A percentile compares a stretch with the other conserved stretches of the same genome.
Conservation (phyloP, 2,329 filamentous ascomycete species). For the Penicillium sp. region DNA sequence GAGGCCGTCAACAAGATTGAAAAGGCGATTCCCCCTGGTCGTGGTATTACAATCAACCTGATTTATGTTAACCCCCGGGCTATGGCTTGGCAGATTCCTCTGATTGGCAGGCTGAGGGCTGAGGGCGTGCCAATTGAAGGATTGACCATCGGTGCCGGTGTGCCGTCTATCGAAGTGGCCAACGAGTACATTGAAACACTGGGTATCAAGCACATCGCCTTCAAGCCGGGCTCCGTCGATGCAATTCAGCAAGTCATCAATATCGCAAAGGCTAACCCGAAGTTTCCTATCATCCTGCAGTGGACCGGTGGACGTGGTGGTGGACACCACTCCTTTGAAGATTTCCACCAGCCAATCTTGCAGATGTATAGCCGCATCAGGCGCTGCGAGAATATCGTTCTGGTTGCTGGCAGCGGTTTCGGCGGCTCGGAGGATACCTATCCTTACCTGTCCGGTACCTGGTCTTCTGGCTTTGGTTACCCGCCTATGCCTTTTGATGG, state of each 20-base stretch:
- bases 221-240: conserved; percentile 85
- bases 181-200: conserved; percentile 90
- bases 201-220: conserved; percentile 82
- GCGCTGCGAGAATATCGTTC: conserved; percentile 73
- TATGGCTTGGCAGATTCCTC: conserved; percentile 47
- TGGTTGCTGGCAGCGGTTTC: conserved; percentile 85
- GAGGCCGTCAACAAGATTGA: conserved; percentile 77
- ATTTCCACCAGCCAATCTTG: conserved; percentile 85
- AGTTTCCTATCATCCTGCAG: conserved; percentile 84
- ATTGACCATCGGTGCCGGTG: conserved; percentile 83
- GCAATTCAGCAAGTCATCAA: conserved; percentile 85
- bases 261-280: conserved; percentile 86
- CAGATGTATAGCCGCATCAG: conserved; percentile 86
- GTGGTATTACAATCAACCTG: conserved; percentile 46
- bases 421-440: conserved; percentile 84
- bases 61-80: conserved; percentile 48
- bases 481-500: conserved; percentile 92
- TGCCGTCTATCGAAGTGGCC: conserved; percentile 85
- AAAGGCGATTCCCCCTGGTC: conserved; percentile 62
- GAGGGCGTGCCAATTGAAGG: conserved; percentile 87
- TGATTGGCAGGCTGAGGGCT: conserved; percentile 50
- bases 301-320: conserved; percentile 93
- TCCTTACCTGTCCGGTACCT: conserved; percentile 79
- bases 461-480: conserved; percentile 76
- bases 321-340: conserved; percentile 89